phyloP scores from a whole-genome alignment of 768 basidiomycete species.

The Filobasidium floriforme region DNA sequence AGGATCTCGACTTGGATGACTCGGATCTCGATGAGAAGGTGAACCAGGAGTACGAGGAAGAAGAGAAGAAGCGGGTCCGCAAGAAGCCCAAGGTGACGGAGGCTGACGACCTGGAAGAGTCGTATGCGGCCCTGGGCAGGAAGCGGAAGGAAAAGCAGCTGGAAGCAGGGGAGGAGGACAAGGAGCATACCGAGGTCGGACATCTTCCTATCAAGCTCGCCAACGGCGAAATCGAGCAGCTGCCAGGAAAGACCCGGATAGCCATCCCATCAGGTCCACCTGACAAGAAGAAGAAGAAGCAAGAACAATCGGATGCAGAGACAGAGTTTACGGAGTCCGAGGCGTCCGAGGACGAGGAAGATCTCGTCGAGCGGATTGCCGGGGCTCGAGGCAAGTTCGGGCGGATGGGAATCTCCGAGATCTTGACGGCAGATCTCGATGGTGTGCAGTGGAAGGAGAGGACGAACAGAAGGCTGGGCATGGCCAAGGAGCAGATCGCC shows the following conservation, averaged over 20 bases:
- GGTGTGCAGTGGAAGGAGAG: conserved; percentile 48
- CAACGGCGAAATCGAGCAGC: conserved; percentile 63
- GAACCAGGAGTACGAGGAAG: conserved; percentile 12
- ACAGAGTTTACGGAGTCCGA: conserved; percentile 27
- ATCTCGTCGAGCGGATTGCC: conserved; percentile 35
- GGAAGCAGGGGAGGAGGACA: conserved; percentile 13
- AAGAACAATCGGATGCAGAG: conserved; percentile 26
- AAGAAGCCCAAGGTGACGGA: conserved; percentile 52
- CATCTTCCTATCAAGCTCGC: conserved; percentile 76
- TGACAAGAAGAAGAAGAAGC: conserved; percentile 23
- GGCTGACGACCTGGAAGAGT: conserved; percentile 66
- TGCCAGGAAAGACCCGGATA: conserved; percentile 41
- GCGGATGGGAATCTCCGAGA: conserved; percentile 41
- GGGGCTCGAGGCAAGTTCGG: conserved; percentile 39
- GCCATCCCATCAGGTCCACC: conserved; percentile 21
- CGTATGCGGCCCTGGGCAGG: conserved; percentile 52
- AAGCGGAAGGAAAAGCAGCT: conserved; percentile 37
- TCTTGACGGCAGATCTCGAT: conserved; percentile 34
- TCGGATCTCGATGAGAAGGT: conserved; percentile 21
- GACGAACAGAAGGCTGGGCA: conserved; percentile 52
- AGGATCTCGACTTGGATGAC: conserved; percentile 23
- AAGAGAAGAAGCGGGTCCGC: conserved; percentile 11
- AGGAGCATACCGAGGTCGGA: conserved; percentile 38
- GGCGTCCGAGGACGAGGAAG: conserved; percentile 31
- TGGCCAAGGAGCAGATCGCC: conserved; percentile 90